Evolutionary conservation across 2,329 filamentous ascomycete genomes (phyloP), one percentile per base, ranked within the genome.

Genomic region (Nothopassalora personata): DNA sequence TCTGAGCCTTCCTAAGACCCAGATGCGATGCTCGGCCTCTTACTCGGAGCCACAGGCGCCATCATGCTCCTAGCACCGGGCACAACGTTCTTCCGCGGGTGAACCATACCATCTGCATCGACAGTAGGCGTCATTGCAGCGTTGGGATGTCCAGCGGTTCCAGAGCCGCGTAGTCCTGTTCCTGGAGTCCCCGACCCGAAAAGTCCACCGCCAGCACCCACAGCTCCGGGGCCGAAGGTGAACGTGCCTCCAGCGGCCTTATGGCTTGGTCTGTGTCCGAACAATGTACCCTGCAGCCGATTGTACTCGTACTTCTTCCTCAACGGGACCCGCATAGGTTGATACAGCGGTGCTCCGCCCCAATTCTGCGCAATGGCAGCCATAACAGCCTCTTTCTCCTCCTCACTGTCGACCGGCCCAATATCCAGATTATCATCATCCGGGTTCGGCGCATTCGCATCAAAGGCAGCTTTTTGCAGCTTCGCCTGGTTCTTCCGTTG

Each of bases 401-500:
- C 94, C 71, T 99, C 94, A 1, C 90, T 94, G 73, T 99, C 94
- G 39, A 99, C 85, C 1, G 90, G 89, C 2, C 86, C 89, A 1
- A 75, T 73, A 5, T 85, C 86, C 61, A 90, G 90, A 58, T 84
- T 84, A 50, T 95, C 90, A 68, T 92, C 90, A 63, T 97, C 91
- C 67, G 93, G 90, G 18, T 71, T 67, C 9, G 70, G 92, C 1
- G 92, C 92, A 72, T 95, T 96, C 57, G 94, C 93, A 72, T 97
- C 92, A 66, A 99, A 88, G 39, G 92, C 91, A 36, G 92, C 92
- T 78, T 97, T 96, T 75, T 97, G 94, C 77, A 96, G 90, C 71
- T 96, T 96, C 23, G 94, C 94, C 74, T 97, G 94, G 69, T 99
- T 99, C 81, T 97, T 97, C 82, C 97, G 97, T 87, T 81, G 79